Base-by-base conservation (phyloP, 805 yeast genomes). In the Ogataea thermomethanolica region DNA sequence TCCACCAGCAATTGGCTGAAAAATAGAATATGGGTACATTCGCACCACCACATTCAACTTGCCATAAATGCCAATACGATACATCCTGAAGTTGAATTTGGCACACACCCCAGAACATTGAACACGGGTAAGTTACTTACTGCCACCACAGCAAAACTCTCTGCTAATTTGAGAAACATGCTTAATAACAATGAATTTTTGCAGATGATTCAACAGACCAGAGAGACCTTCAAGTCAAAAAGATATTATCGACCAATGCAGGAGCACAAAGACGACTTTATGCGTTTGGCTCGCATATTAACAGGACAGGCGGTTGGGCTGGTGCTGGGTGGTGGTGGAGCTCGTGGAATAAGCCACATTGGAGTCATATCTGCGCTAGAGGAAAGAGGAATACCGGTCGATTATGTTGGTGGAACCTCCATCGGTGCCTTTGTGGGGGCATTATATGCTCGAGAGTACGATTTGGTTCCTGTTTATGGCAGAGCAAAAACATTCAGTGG, bases 271-370 rank as follows among this genome's bases (percentile, higher is more conserved):
- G 84, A 82, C 58, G 99, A 91, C 59, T 93, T 93, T 59, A 69
- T 87, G 61, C 73, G 99, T 42, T 64, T 91, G 26, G 98, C 99
- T 0, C 73, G 99, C 54, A 75, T 93, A 7, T 64, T 91, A 11
- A 85, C 96, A 0, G 96, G 95, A 7, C 88, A 89, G 58, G 96
- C 96, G 0, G 85, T 93, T 29, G 99, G 98, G 0, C 67, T 93
- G 13, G 97, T 91, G 5, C 68, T 91, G 3, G 99, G 99, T 6
- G 99, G 99, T 10, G 99, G 99, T 29, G 99, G 99, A 30, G 96
- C 98, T 0, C 71, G 98, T 51, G 99, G 99, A 1, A 71, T 91
- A 10, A 77, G 96, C 10, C 99, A 91, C 59, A 71, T 91, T 29
- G 99, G 99, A 3, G 82, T 93, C 3, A 76, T 91, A n/a, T 78